Evolutionary conservation across 1,284 basidiomycete species (phyloP).

Genomic region (Apiotrichum sp.): DNA sequence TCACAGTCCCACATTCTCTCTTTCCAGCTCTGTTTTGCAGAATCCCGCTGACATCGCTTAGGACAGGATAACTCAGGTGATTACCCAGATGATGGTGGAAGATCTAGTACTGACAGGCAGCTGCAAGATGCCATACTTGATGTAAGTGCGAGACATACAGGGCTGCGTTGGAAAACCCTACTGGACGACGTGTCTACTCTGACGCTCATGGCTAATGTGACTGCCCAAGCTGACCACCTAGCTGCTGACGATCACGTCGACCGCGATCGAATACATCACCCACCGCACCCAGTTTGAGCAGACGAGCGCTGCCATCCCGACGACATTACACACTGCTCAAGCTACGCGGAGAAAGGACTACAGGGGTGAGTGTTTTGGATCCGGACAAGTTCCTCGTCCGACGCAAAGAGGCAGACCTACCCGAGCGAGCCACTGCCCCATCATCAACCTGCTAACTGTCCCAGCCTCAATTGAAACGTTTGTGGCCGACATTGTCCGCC

Average conservation of each 20-base stretch:
- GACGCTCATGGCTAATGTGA: too few relatives aligned
- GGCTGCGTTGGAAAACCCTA: too few relatives aligned
- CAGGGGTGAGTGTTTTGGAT: slow-evolving; percentile 22
- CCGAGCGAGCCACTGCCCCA: too few relatives aligned
- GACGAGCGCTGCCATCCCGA: slow-evolving; percentile 35
- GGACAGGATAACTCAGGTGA: slow-evolving; percentile 47
- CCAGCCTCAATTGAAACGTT: slow-evolving; percentile 42
- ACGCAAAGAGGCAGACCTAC: too few relatives aligned
- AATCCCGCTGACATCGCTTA: slow-evolving; percentile 19
- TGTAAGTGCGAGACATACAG: too few relatives aligned
- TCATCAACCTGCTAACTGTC: background rate
- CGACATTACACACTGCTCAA: slow-evolving; percentile 29
- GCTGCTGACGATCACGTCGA: slow-evolving; percentile 44
- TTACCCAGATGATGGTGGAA: too few relatives aligned
- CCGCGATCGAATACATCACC: slow-evolving; percentile 45
- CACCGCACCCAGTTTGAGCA: slow-evolving; percentile 44
- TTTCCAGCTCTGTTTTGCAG: too few relatives aligned
- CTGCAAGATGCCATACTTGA: slow-evolving; percentile 48
- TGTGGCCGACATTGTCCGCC: slow-evolving; percentile 38
- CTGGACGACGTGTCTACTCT: too few relatives aligned
- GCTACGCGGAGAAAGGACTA: slow-evolving; percentile 32
- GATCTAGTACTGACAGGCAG: slow-evolving; percentile 14
- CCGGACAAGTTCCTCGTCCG: too few relatives aligned
- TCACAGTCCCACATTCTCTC: too few relatives aligned
- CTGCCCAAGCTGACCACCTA: slow-evolving; percentile 8